These are phyloP conservation scores for Botrytis byssoidea DNA, from an alignment of 2,329 filamentous ascomycete species.

Conservation along the genomic window DNA sequence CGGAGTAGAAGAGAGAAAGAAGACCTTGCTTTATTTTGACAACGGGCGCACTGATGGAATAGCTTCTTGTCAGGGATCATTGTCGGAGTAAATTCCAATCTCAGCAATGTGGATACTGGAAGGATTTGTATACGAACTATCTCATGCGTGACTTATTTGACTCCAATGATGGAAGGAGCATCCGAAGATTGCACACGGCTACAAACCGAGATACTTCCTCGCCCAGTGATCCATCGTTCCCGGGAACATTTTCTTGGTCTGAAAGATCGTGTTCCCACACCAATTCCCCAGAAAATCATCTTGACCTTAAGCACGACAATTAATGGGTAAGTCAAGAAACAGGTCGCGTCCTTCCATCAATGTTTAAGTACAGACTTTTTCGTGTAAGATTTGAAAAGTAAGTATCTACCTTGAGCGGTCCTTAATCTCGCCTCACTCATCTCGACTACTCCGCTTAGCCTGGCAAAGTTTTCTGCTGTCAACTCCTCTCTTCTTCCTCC, in stretches of 20 bases:
- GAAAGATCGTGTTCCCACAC: background rate
- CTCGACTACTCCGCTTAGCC: slow-evolving; percentile 27
- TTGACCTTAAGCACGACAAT: background rate
- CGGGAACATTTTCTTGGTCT: background rate
- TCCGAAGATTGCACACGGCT: background rate
- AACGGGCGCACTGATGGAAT: background rate
- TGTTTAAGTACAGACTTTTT: background rate
- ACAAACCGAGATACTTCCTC: background rate
- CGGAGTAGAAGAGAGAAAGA: background rate
- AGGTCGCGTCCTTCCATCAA: background rate
- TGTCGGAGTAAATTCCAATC: background rate
- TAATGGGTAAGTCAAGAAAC: background rate
- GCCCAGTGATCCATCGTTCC: background rate
- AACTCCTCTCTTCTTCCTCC: slow-evolving; percentile 7
- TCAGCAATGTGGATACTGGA: background rate
- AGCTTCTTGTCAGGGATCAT: background rate
- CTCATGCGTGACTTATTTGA: background rate
- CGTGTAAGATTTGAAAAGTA: slow-evolving; percentile 26
- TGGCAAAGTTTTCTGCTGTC: slow-evolving; percentile 28
- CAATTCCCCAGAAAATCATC: background rate
- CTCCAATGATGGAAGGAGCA: background rate
- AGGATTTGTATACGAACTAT: background rate
- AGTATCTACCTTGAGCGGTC: slow-evolving; percentile 31
- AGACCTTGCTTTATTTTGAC: background rate
- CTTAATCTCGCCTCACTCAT: slow-evolving; percentile 28